phyloP scores from a whole-genome alignment of 2,329 filamentous ascomycete species.

The Leptographium galeiforme region DNA sequence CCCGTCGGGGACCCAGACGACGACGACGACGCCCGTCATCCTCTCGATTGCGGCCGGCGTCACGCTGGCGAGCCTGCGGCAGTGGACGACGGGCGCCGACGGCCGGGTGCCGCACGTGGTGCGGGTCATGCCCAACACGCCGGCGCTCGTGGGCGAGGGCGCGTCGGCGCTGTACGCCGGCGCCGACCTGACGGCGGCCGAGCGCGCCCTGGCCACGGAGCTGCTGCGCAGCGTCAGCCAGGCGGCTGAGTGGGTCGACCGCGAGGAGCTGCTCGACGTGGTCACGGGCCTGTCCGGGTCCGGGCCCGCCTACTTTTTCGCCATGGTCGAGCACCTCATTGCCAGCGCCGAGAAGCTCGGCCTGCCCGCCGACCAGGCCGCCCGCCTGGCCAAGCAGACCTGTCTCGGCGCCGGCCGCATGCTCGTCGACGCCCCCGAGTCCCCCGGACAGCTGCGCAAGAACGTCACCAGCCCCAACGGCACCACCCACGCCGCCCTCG shows the following conservation, averaged over 20 bases:
- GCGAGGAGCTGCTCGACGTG: slow-evolving; percentile 34
- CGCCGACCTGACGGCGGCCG: slow-evolving; percentile 25
- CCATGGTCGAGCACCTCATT: slow-evolving; percentile 37
- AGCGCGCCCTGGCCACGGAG: slow-evolving; percentile 27
- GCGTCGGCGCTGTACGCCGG: slow-evolving; percentile 33
- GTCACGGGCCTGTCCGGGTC: slow-evolving; percentile 37
- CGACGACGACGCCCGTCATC: slow-evolving; percentile 24
- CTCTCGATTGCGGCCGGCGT: slow-evolving; percentile 37
- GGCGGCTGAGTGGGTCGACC: slow-evolving; percentile 34
- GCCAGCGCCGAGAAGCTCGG: slow-evolving; percentile 29
- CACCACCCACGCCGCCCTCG: slow-evolving; percentile 34
- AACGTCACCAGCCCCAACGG: slow-evolving; percentile 41
- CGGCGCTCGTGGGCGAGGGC: slow-evolving; percentile 35
- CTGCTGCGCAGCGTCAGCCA: slow-evolving; percentile 33
- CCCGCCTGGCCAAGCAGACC: slow-evolving; percentile 34
- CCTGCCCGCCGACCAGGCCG: slow-evolving; percentile 33
- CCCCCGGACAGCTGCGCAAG: slow-evolving; percentile 31
- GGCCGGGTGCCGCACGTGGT: slow-evolving; percentile 29
- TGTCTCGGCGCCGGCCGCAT: slow-evolving; percentile 38
- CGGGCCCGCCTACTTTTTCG: slow-evolving; percentile 39
- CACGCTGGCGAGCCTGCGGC: slow-evolving; percentile 27
- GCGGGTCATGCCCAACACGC: slow-evolving; percentile 41
- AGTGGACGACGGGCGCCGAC: slow-evolving; percentile 26
- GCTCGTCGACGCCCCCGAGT: slow-evolving; percentile 31
- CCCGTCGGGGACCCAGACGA: slow-evolving; percentile 8